A percentile compares a stretch with the other conserved stretches of the same genome.
Evolutionary conservation across 2,329 filamentous ascomycete species (phyloP).

Genomic region (Aspergillus terreus): DNA sequence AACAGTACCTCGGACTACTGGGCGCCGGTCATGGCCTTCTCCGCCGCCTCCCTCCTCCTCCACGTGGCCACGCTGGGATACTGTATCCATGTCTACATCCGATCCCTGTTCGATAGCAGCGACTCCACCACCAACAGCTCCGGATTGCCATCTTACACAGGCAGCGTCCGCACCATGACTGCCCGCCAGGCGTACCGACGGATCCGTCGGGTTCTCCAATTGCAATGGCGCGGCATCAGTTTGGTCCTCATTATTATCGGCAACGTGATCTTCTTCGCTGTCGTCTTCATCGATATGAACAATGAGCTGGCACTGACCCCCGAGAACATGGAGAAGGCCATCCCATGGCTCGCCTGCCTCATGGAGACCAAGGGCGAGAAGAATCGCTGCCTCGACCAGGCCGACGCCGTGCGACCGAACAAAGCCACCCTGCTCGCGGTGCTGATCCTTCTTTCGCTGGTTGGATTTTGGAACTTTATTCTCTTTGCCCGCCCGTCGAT

Average conservation of each 20-base stretch:
- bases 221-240: conserved; percentile 91
- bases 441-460: conserved; percentile 76
- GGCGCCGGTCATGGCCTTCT: conserved; percentile 80
- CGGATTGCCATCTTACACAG: conserved; percentile 68
- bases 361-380: conserved; percentile 56
- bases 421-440: conserved; percentile 77
- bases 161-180: conserved; percentile 73
- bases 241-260: conserved; percentile 86
- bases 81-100: conserved; percentile 91
- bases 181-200: conserved; percentile 85
- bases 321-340: conserved; percentile 53
- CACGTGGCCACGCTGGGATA: conserved; percentile 85
- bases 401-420: conserved; percentile 63
- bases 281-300: conserved; percentile 86
- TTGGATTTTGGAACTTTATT: conserved; percentile 79
- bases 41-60: conserved; percentile 69
- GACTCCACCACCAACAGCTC: conserved; percentile 65
- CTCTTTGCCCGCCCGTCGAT: conserved; percentile 82
- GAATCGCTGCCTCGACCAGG: conserved; percentile 60
- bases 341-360: conserved; percentile 72
- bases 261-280: conserved; percentile 90
- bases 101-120: conserved; percentile 72
- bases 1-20: conserved; percentile 82
- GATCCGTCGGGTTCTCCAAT: conserved; percentile 76
- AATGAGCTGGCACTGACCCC: conserved; percentile 60